Conservation (phyloP, 257 asterid genomes). For the Solanum tacnaense region DNA sequence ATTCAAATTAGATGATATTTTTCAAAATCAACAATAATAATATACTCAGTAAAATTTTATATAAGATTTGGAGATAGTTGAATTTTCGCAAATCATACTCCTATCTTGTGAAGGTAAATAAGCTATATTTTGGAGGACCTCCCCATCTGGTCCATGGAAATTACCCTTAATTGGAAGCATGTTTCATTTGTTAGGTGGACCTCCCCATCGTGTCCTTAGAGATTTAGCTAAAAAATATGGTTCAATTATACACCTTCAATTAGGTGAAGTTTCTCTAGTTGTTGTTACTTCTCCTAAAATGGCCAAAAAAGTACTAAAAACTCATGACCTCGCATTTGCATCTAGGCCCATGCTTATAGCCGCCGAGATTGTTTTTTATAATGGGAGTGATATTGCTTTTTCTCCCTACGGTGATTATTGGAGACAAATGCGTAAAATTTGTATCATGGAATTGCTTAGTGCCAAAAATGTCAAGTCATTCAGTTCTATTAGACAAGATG, state of each 20-base stretch:
- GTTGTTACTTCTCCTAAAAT: neutral
- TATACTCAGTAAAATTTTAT: too few relatives aligned
- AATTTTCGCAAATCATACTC: too few relatives aligned
- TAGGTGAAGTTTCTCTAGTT: neutral
- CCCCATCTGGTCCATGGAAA: slow-evolving; percentile 32
- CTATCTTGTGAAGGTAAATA: too few relatives aligned
- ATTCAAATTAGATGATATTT: too few relatives aligned
- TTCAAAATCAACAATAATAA: too few relatives aligned
- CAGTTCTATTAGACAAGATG: neutral
- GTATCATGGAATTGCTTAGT: neutral
- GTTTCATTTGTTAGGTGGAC: neutral
- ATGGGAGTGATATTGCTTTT: neutral
- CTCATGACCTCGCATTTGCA: neutral
- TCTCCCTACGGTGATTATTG: neutral
- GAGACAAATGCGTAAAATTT: neutral
- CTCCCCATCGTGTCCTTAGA: neutral
- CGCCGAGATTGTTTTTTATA: neutral
- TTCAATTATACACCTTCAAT: slow-evolving; percentile 8
- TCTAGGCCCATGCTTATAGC: neutral
- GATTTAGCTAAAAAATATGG: slow-evolving; percentile 14
- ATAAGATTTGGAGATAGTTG: too few relatives aligned
- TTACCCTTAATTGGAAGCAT: neutral
- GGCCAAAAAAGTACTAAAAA: neutral
- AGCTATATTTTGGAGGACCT: too few relatives aligned
- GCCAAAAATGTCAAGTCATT: neutral